phyloP scores from a whole-genome alignment of 192 early-diverging fungal species.

The Coemansia sp. region DNA sequence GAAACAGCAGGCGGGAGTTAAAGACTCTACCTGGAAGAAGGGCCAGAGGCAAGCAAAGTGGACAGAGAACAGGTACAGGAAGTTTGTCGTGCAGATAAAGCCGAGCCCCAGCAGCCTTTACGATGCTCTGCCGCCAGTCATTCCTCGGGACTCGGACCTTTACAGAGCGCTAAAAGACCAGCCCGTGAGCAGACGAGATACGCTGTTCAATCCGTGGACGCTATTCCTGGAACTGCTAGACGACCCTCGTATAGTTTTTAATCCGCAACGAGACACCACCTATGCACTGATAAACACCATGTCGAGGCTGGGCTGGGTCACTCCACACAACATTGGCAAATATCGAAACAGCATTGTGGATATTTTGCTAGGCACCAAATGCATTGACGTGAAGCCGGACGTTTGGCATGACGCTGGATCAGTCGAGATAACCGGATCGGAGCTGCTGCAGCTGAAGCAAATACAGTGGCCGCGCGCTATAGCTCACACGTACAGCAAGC shows the following conservation, averaged over 20 bases:
- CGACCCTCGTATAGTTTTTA: slow-evolving; percentile 18
- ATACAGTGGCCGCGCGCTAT: slow-evolving; percentile 40
- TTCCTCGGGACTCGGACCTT: slow-evolving; percentile 21
- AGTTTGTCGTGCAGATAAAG: too few relatives aligned
- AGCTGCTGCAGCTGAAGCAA: slow-evolving; percentile 24
- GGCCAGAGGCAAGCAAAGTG: too few relatives aligned
- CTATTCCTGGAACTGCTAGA: slow-evolving; percentile 41
- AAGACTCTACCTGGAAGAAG: too few relatives aligned
- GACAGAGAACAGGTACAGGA: too few relatives aligned
- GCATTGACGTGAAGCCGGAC: background rate
- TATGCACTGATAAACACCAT: slow-evolving; percentile 16
- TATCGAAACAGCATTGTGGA: slow-evolving; percentile 23
- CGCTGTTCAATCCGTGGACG: slow-evolving; percentile 43
- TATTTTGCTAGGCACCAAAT: slow-evolving; percentile 12
- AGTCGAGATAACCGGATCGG: background rate
- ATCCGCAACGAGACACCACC: background rate
- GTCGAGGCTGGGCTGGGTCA: slow-evolving; percentile 25
- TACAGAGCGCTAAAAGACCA: slow-evolving; percentile 15
- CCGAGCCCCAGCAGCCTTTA: too few relatives aligned
- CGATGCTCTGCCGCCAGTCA: background rate
- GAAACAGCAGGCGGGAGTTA: too few relatives aligned
- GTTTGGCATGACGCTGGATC: too few relatives aligned
- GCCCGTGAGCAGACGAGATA: slow-evolving; percentile 5
- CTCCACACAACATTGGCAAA: slow-evolving; percentile 16
- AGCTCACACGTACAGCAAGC: slow-evolving; percentile 17